Evolutionary conservation across 2,329 filamentous ascomycete genomes (phyloP).

Genomic region (Trichophyton rubrum): DNA sequence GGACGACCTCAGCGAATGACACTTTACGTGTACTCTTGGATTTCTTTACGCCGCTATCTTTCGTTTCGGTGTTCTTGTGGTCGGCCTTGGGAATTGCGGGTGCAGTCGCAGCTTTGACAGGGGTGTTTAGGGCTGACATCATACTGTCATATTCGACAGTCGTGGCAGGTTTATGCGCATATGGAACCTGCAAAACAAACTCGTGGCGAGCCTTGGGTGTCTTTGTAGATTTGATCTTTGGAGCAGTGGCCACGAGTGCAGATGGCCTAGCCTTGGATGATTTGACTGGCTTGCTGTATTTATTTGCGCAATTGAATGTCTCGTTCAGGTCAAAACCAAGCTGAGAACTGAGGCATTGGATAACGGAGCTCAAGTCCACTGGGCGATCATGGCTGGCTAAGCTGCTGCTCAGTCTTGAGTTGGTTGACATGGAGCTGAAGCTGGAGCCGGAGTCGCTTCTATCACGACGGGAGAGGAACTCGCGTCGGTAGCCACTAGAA

Average conservation of each 20-base stretch:
- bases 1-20: neutral
- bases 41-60: neutral
- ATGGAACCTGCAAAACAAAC: neutral
- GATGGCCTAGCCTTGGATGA: neutral
- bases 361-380: neutral
- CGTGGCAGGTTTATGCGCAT: neutral
- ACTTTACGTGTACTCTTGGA: neutral
- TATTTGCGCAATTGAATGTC: neutral
- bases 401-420: neutral
- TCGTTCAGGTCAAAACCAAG: slow-evolving; percentile 1
- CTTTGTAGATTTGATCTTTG: neutral
- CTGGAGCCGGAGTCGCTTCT: neutral
- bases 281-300: neutral
- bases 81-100: neutral
- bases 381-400: neutral
- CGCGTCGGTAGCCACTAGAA: neutral
- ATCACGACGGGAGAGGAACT: neutral
- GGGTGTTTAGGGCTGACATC: neutral
- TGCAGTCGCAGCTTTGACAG: neutral
- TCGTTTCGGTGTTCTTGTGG: neutral
- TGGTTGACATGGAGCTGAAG: neutral
- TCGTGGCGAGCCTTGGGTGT: neutral
- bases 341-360: neutral
- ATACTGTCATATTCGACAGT: neutral
- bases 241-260: neutral